Percentiles rank a stretch among this genome's conserved stretches.
phyloP scores from a whole-genome alignment of 441 rosid genomes.

The Sinapis alba region DNA sequence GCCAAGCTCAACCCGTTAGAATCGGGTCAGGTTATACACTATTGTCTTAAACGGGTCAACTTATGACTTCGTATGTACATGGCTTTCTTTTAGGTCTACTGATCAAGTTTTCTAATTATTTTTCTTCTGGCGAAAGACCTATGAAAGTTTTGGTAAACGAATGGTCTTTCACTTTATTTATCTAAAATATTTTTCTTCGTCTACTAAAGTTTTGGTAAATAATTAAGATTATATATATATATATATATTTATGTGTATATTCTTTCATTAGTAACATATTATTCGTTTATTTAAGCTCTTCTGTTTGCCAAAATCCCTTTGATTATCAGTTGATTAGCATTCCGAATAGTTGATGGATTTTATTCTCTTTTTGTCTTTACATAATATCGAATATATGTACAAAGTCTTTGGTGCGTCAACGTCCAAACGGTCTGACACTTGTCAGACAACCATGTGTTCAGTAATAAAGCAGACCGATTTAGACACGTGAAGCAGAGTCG shows the following conservation, averaged over 20 bases:
- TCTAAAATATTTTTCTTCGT: neutral
- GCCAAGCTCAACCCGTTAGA: neutral
- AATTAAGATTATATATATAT: neutral
- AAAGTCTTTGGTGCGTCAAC: constrained; percentile 33
- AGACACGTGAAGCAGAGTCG: constrained; percentile 19
- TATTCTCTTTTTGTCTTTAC: constrained; percentile 26
- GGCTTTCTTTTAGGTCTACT: neutral
- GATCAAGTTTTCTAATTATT: neutral
- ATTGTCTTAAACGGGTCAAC: neutral
- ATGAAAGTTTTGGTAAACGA: neutral
- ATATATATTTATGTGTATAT: neutral
- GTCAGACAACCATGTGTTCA: constrained; percentile 29
- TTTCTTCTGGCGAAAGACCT: neutral
- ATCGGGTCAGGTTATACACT: neutral
- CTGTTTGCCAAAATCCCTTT: neutral
- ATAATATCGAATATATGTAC: neutral
- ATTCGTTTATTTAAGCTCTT: neutral
- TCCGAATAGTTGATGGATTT: constrained; percentile 17
- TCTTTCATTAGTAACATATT: neutral
- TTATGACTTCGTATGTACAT: neutral
- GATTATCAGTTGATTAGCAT: constrained; percentile 2
- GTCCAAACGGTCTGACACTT: constrained; percentile 25
- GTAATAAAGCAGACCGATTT: neutral
- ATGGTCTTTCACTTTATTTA: neutral
- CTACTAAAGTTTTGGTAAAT: neutral